Base-by-base conservation (phyloP, 306 rosid genomes). In the Dryas octopetala region DNA sequence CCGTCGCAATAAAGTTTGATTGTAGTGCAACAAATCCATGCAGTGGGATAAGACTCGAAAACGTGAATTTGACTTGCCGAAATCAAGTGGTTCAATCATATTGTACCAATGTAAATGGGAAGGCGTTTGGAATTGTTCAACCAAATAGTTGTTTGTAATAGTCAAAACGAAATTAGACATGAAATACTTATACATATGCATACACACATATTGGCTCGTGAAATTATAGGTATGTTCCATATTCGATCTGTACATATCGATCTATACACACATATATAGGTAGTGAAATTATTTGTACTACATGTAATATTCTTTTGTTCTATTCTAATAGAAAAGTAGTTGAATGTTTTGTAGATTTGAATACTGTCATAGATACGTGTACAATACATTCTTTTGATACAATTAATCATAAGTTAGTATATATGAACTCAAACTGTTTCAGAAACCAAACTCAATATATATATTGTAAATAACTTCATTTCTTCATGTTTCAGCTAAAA, bases 21-120 rank as follows among this genome's bases (percentile, higher is more conserved):
- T 78, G 77, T 16, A 78, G 74, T 16, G 5, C 73, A n/a, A n/a
- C n/a, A 54, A 78, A 72, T 63, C 77, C 78, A 46, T 71, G 82
- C 67, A 44, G 9, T 2, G 68, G 74, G 16, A 26, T 78, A 11
- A 43, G 15, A 41, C 54, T 71, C 0, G 73, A 78, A 47, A 61
- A 62, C 6, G 77, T 78, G 15, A 54, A 46, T 45, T 43, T 78
- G 15, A 78, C 44, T 12, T 55, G 23, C 73, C 41, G 43, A 41
- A 78, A 78, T 13, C 57, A 65, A 46, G 53, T 9, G 2, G 77
- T 48, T 65, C 64, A 78, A 4, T 78, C 82, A 17, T 40, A 11
- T 10, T 73, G 78, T 15, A 50, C 68, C 11, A 73, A 79, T 17
- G 83, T 68, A 14, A 58, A 54, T 65, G 74, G 68, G 47, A 40